Base-by-base conservation (phyloP, 2,329 filamentous ascomycete genomes). In the Cladosporium cucumerinum region DNA sequence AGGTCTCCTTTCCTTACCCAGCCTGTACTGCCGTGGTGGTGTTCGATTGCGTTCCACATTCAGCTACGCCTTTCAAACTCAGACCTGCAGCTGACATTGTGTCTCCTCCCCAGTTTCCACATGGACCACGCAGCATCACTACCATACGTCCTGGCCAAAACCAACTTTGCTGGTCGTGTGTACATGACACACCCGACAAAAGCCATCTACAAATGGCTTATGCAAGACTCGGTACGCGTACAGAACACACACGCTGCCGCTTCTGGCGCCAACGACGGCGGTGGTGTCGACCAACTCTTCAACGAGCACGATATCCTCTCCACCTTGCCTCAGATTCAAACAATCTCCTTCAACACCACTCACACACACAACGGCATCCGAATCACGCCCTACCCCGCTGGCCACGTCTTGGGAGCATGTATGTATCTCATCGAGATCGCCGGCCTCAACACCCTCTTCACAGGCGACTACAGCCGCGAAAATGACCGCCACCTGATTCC, bases 181-280 rank as follows among this genome's bases (percentile, higher is more conserved):
- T 98, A 97, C 82, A 99, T 98, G 94, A 99, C 95, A 60, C 95
- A 99, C 82, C 93, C 95, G 1, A 99, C 95, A 55, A 98, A 99
- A 78, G 95, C 95, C 72, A 99, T 99, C 76, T 99, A 99, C 85
- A 98, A 98, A 80, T 98, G 95, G 94, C 87, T 98, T 60, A 97
- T 98, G 68, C 93, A 97, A 78, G 95, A 99, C 79, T 96, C 93
- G 70, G 92, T 99, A 52, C 89, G 95, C 66, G 93, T 99, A 32
- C 90, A 89, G 75, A 76, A 76, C 64, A 75, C 74, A 18, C 73
- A 75, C 57, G 68, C 59, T 62, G 59, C 71, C 62, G 69, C 69
- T n/a, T 69, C 69, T 16, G 72, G 73, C 23, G 72, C 72, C 11
- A 74, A 75, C 54, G 65, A 66, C 26, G 65, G 65, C 12, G 73